phyloP scores from a whole-genome alignment of 2,329 filamentous ascomycete genomes.

The Botrytis porri region DNA sequence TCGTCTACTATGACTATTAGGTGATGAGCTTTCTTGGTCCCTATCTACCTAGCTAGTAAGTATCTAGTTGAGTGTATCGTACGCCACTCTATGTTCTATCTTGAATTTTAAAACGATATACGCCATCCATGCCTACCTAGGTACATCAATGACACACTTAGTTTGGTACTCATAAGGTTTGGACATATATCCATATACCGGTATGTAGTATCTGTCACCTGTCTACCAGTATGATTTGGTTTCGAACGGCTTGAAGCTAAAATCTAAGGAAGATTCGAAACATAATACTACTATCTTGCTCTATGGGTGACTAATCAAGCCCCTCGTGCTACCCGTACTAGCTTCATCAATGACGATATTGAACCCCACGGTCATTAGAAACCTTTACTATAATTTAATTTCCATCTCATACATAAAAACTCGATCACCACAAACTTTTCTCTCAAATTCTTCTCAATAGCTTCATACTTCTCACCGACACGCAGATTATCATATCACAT shows the following conservation, averaged over 20 bases:
- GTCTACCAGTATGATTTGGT: neutral
- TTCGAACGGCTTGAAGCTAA: neutral
- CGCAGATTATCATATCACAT: neutral
- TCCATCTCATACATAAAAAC: neutral
- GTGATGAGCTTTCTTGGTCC: neutral
- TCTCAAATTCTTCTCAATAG: neutral
- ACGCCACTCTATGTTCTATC: neutral
- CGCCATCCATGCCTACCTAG: neutral
- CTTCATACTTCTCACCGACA: neutral
- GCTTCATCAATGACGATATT: conserved; percentile 6
- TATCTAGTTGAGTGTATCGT: neutral
- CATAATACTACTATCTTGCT: neutral
- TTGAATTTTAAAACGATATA: neutral
- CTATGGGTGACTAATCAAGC: neutral
- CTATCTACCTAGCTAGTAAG: neutral
- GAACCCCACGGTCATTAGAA: neutral
- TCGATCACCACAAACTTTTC: neutral
- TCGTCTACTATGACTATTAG: neutral
- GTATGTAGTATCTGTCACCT: neutral
- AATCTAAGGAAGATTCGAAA: neutral
- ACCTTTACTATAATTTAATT: neutral
- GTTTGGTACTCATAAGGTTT: neutral
- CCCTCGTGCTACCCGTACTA: neutral
- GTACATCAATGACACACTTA: neutral
- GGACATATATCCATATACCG: neutral